Percentiles rank a stretch among this genome's conserved stretches.
Evolutionary conservation across 352 stramenopile genomes (phyloP).

Genomic region (Pythium chondricola): DNA sequence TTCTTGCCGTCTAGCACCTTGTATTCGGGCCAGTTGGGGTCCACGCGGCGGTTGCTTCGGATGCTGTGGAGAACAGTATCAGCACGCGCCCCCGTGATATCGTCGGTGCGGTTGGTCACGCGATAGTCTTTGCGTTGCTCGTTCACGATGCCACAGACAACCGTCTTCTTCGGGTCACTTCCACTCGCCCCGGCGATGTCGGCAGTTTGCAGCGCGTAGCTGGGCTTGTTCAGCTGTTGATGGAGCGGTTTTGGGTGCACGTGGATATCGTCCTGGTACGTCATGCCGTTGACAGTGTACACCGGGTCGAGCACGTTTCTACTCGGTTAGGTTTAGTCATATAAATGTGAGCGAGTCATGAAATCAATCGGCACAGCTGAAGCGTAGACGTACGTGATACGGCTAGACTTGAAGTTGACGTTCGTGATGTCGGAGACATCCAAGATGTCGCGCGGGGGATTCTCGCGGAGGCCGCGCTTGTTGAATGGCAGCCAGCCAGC

Average conservation of each 20-base stretch:
- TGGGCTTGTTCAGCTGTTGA: slow-evolving; percentile 42
- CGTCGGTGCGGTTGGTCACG: slow-evolving; percentile 46
- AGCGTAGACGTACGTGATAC: slow-evolving; percentile 45
- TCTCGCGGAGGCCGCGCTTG: slow-evolving; percentile 40
- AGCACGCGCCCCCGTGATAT: slow-evolving; percentile 56
- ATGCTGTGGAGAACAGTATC: slow-evolving; percentile 68
- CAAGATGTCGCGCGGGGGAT: slow-evolving; percentile 57
- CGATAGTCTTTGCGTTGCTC: slow-evolving; percentile 51
- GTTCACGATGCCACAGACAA: slow-evolving; percentile 60
- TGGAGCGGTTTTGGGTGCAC: slow-evolving; percentile 40
- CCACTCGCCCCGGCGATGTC: slow-evolving; percentile 63
- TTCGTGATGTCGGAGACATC: slow-evolving; percentile 65
- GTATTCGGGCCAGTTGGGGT: slow-evolving; percentile 62
- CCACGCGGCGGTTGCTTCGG: slow-evolving; percentile 51
- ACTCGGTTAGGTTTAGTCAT: too few species aligned
- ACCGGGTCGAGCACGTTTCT: slow-evolving; percentile 71
- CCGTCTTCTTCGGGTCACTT: slow-evolving; percentile 33
- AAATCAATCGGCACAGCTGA: too few species aligned
- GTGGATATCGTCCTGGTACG: slow-evolving; percentile 38
- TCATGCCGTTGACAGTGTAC: slow-evolving; percentile 71
- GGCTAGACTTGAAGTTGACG: slow-evolving; percentile 60
- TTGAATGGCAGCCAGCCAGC: slow-evolving; percentile 45
- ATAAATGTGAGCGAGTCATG: too few species aligned
- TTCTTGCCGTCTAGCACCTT: slow-evolving; percentile 44
- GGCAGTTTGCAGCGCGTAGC: slow-evolving; percentile 41